Base-by-base conservation (phyloP, 305 asterid species). In the Ilex paraguariensis region DNA sequence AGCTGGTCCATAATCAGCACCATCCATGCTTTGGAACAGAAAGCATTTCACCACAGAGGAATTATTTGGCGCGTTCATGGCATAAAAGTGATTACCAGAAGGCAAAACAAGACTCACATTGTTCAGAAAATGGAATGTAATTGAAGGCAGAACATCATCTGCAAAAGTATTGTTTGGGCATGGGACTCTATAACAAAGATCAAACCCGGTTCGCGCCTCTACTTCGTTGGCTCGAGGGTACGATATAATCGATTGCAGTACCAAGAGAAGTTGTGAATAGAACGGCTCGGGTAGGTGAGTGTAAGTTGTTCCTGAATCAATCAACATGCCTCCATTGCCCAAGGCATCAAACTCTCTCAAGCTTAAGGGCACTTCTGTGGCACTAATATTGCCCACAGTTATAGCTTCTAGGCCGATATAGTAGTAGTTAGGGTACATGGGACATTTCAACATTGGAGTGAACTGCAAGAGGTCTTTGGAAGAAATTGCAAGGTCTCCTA, bases 241-340 rank as follows among this genome's bases (percentile, higher is more conserved):
- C 9, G 63, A 70, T 57, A 85, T 78, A 21, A 52, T 61, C 5
- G 80, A 67, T 62, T 66, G 67, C 28, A 87, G 82, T 17, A 64
- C 28, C 3, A 73, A 70, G 32, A 85, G 67, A 50, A 87, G 84
- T 45, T 82, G 67, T 0, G 91, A 64, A 62, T 85, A 87, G 56
- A 81, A 73, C 33, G 91, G 88, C 60, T 81, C 62, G 0, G 94
- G 94, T 40, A 87, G 60, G 72, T 87, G 96, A 30, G 96, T 87
- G 65, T 83, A 85, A 11, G 88, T 85, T 2, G 96, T 87, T 28
- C 96, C 96, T 0, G 96, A 85, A 74, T 87, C 96, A 21, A 87
- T 85, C 59, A 87, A 71, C 86, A 85, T 80, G 36, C 96, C 96
- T 1, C 94, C 94, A 31, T 81, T 83, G 36, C 94, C 94, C 0